These are phyloP conservation scores for Cryptosporidium baileyi DNA, from an alignment of 169 alveolate genomes.

Conservation along the genomic window DNA sequence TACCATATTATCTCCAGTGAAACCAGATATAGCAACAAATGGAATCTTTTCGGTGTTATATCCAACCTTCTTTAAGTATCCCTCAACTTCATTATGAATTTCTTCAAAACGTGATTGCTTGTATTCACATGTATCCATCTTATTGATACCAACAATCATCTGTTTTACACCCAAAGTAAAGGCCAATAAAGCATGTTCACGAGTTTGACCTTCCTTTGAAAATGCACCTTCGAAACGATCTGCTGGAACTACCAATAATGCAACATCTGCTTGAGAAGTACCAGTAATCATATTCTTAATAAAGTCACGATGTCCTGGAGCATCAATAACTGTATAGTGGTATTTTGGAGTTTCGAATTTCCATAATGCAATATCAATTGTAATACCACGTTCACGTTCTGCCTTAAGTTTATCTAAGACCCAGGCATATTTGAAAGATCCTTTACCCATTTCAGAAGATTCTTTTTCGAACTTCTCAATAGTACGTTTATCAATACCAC, in stretches of 20 bases:
- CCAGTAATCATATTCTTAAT: conserved; percentile 99
- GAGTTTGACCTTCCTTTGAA: conserved; percentile 95
- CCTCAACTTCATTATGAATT: conserved; percentile 93
- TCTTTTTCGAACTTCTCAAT: conserved; percentile 95
- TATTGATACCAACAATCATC: conserved; percentile 97
- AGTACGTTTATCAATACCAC: conserved; percentile 95
- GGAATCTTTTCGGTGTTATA: conserved; percentile 96
- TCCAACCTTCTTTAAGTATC: conserved; percentile 95
- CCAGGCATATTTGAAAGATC: conserved; percentile 98
- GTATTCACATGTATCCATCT: conserved; percentile 98
- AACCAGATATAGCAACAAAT: conserved; percentile 98
- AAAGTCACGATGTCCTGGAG: conserved; percentile 99
- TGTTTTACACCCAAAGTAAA: conserved; percentile 98
- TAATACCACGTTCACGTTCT: conserved; percentile 99
- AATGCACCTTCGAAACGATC: conserved; percentile 96
- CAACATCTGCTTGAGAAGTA: conserved; percentile 98
- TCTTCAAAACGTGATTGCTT: conserved; percentile 95
- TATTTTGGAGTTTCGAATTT: conserved; percentile 95
- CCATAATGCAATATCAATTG: conserved; percentile 97
- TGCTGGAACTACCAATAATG: conserved; percentile 96
- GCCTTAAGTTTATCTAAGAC: conserved; percentile 97
- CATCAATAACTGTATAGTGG: conserved; percentile 98
- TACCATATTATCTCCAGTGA: conserved; percentile 96
- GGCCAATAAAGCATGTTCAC: conserved; percentile 98
- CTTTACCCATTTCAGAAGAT: conserved; percentile 93